These are phyloP conservation scores for Colletotrichum sp. DNA, from an alignment of 2,329 filamentous ascomycete species.

Conservation along the genomic window DNA sequence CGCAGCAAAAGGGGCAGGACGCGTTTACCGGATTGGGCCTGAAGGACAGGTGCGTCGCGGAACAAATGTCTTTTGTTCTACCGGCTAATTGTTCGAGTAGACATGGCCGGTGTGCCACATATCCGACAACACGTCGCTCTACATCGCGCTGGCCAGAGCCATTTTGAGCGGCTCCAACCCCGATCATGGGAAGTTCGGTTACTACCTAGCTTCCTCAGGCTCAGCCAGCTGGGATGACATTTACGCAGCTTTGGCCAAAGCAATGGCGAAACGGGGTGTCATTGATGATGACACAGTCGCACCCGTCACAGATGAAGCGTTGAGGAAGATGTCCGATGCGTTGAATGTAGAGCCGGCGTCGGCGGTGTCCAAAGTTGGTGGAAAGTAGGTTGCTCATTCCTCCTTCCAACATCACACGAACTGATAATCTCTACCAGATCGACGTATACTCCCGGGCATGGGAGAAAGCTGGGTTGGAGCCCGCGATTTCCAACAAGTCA, in stretches of 20 bases:
- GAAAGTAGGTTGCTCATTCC: neutral
- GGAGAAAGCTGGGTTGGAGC: neutral
- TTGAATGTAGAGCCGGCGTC: neutral
- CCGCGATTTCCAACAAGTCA: neutral
- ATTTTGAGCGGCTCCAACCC: neutral
- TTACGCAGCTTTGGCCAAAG: neutral
- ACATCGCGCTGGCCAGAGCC: neutral
- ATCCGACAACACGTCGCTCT: neutral
- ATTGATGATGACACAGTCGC: neutral
- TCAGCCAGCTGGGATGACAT: neutral
- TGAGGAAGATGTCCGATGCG: neutral
- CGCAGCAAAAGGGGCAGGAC: neutral
- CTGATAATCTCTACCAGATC: neutral
- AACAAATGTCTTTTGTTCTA: neutral
- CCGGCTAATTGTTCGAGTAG: neutral
- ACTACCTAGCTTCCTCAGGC: neutral
- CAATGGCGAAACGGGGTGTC: neutral
- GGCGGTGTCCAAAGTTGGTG: neutral
- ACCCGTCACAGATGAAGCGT: neutral
- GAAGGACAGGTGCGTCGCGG: neutral
- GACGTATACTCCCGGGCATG: neutral
- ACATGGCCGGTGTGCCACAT: neutral
- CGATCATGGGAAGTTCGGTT: neutral
- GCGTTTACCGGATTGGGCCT: neutral
- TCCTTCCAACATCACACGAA: accelerated